These are phyloP conservation scores for Paragyromitra xinjiangensis DNA, from an alignment of 495 filamentous ascomycete genomes.

Conservation along the genomic window DNA sequence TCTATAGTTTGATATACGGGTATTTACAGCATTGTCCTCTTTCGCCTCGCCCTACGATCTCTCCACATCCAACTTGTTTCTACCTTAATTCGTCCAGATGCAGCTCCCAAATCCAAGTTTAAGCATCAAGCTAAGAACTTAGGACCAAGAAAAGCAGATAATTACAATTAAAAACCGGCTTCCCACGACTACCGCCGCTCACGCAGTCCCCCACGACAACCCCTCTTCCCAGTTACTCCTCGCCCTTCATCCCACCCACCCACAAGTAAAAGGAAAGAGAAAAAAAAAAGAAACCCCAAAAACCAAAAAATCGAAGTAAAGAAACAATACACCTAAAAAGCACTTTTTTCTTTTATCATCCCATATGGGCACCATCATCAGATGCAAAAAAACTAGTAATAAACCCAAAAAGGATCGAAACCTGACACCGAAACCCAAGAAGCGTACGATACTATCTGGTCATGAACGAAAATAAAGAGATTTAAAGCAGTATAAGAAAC, in stretches of 20 bases:
- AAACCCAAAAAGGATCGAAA: conserved; percentile 20
- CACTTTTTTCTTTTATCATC: conserved; percentile 42
- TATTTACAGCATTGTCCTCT: background rate
- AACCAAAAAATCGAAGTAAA: conserved; percentile 13
- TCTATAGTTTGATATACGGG: conserved; percentile 8
- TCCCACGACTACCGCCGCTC: conserved; percentile 3
- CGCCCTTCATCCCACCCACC: background rate
- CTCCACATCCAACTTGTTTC: background rate
- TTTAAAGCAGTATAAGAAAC: conserved; percentile 16
- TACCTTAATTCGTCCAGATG: background rate
- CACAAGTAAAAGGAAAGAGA: background rate
- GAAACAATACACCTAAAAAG: conserved; percentile 14
- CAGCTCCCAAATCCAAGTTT: background rate
- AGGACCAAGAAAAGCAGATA: conserved; percentile 19
- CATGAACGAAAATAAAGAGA: conserved; percentile 25
- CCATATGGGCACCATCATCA: conserved; percentile 14
- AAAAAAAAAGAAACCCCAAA: conserved; percentile 3
- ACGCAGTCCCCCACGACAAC: background rate
- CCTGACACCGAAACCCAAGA: conserved; percentile 14
- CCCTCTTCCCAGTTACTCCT: conserved; percentile 19
- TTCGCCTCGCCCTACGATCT: background rate
- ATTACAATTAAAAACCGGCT: conserved; percentile 33
- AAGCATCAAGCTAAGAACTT: conserved; percentile 6
- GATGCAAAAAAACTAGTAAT: conserved; percentile 19
- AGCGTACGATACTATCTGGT: conserved; percentile 9